A percentile compares a stretch with the other conserved stretches of the same genome.
Evolutionary conservation across 1,139 yeast species (phyloP).

Genomic region (Pichia sp.): DNA sequence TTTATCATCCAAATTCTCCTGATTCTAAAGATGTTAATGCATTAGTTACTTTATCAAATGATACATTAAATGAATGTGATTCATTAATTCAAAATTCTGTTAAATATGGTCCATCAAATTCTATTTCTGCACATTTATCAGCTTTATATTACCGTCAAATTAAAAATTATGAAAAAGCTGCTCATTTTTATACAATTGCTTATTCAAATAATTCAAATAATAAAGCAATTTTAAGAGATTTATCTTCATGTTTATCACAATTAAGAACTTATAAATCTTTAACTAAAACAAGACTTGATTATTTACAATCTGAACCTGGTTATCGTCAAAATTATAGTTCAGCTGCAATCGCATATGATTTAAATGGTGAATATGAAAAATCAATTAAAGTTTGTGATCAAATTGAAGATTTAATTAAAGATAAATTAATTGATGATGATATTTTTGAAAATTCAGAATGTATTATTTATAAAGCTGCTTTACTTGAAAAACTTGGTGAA

Average conservation of each 20-base stretch:
- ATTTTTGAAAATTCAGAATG: constrained; percentile 78
- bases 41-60: constrained; percentile 39
- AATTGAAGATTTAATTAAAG: constrained; percentile 68
- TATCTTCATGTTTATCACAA: constrained; percentile 75
- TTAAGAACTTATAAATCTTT: constrained; percentile 65
- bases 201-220: constrained; percentile 75
- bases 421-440: constrained; percentile 61
- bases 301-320: constrained; percentile 74
- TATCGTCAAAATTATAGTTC: constrained; percentile 91
- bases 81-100: constrained; percentile 56
- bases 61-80: constrained; percentile 52
- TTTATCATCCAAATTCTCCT: constrained; percentile 13
- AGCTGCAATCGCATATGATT: constrained; percentile 78
- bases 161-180: constrained; percentile 69
- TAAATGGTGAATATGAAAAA: constrained; percentile 56
- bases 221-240: constrained; percentile 73
- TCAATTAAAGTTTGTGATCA: constrained; percentile 69
- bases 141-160: constrained; percentile 76
- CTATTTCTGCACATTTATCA: constrained; percentile 76
- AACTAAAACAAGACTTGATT: constrained; percentile 56
- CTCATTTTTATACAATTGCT: constrained; percentile 74
- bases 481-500: constrained; percentile 61
- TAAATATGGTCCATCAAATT: constrained; percentile 47
- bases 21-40: constrained; percentile 12
- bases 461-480: constrained; percentile 61